A percentile compares a stretch with the other conserved stretches of the same genome.
Conservation (phyloP, 2,329 filamentous ascomycete species). For the Colletotrichum spaethianum region DNA sequence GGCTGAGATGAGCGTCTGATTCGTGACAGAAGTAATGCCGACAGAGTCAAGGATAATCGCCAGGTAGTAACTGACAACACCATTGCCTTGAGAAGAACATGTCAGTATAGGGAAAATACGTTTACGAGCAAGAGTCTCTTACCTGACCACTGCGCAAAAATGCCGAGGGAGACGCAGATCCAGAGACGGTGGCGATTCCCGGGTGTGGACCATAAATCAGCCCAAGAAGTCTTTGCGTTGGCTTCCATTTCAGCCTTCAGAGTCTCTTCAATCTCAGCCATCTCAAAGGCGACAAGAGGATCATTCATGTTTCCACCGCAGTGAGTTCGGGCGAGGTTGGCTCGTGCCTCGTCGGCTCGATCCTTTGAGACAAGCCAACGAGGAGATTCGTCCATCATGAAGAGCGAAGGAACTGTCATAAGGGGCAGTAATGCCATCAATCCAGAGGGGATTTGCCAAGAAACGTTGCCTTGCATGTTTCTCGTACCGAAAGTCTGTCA, state of each 20-base stretch:
- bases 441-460: conserved; percentile 45
- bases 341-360: conserved; percentile 47
- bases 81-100: conserved; percentile 57
- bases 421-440: conserved; percentile 61
- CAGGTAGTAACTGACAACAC: conserved; percentile 65
- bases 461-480: conserved; percentile 14
- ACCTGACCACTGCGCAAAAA: conserved; percentile 48
- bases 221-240: conserved; percentile 13
- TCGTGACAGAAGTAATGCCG: conserved; percentile 48
- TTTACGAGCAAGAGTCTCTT: neutral
- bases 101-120: conserved; percentile 9
- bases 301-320: conserved; percentile 45
- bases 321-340: conserved; percentile 45
- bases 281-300: conserved; percentile 43
- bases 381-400: conserved; percentile 48
- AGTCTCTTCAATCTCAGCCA: conserved; percentile 45
- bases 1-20: conserved; percentile 54
- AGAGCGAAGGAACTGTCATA: conserved; percentile 47
- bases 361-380: conserved; percentile 48
- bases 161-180: conserved; percentile 47
- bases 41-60: conserved; percentile 49
- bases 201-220: conserved; percentile 42
- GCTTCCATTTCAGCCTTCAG: conserved; percentile 42
- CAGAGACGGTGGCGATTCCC: conserved; percentile 49
- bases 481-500: conserved; percentile 30